Conservation (phyloP, 192 early-diverging fungal genomes). For the Gaertneriomyces sp. region DNA sequence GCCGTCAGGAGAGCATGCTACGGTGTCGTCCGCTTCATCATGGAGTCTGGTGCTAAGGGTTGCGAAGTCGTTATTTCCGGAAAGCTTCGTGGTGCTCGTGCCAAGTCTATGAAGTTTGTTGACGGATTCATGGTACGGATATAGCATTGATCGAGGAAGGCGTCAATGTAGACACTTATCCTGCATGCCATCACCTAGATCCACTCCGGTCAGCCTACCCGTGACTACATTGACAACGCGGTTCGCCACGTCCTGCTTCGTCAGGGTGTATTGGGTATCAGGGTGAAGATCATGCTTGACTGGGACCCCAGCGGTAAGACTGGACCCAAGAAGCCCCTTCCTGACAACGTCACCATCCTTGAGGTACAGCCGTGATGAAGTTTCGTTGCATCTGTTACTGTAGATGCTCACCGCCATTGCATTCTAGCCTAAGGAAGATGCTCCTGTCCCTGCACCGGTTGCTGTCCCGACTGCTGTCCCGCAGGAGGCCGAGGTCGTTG, state of each 20-base stretch:
- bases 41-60: slow-evolving; percentile 99
- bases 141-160: neutral
- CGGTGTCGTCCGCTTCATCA: slow-evolving; percentile 97
- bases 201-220: slow-evolving; percentile 98
- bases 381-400: slow-evolving; percentile 2
- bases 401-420: slow-evolving; percentile 7
- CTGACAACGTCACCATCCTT: slow-evolving; percentile 92
- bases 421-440: slow-evolving; percentile 38
- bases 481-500: slow-evolving; percentile 8
- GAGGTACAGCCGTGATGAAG: slow-evolving; percentile 22
- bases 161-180: neutral
- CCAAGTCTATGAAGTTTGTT: slow-evolving; percentile 99
- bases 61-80: slow-evolving; percentile 98
- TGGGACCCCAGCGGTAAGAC: slow-evolving; percentile 87
- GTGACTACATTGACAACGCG: slow-evolving; percentile 92
- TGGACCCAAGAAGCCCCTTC: slow-evolving; percentile 94
- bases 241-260: slow-evolving; percentile 96
- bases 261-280: slow-evolving; percentile 98
- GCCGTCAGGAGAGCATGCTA: slow-evolving; percentile 97
- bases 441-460: slow-evolving; percentile 50
- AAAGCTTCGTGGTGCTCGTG: slow-evolving; percentile 99
- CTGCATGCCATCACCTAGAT: slow-evolving; percentile 41
- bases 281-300: slow-evolving; percentile 99
- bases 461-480: slow-evolving; percentile 45
- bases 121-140: slow-evolving; percentile 88